phyloP scores from a whole-genome alignment of 257 asterid genomes.

The Voacanga thouarsii region DNA sequence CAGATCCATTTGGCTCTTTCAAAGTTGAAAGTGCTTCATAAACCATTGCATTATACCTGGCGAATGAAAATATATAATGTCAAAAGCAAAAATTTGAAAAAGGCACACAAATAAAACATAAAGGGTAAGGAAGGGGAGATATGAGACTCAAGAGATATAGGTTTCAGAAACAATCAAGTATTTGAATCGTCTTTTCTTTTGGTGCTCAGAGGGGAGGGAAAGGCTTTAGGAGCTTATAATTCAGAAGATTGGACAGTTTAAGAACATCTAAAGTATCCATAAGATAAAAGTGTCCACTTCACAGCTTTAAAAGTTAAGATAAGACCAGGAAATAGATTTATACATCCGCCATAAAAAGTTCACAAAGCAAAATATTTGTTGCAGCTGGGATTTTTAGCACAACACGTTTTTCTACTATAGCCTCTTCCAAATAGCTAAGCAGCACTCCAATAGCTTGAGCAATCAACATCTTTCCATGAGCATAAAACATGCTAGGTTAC shows the following conservation, averaged over 20 bases:
- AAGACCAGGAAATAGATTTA: background rate
- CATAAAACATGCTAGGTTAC: background rate
- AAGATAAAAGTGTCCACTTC: background rate
- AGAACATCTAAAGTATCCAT: background rate
- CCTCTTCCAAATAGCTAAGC: background rate
- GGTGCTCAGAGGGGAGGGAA: background rate
- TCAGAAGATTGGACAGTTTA: background rate
- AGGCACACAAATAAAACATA: constrained; percentile 4
- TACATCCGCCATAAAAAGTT: background rate
- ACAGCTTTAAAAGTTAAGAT: background rate
- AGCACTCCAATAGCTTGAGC: background rate
- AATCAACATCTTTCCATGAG: background rate
- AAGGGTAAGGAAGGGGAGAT: constrained; percentile 2
- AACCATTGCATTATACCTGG: constrained; percentile 68
- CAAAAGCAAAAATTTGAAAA: constrained; percentile 11
- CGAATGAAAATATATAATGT: constrained; percentile 11
- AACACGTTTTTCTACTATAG: too few relatives aligned
- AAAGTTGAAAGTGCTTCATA: constrained; percentile 71
- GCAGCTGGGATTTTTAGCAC: background rate
- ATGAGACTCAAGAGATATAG: background rate
- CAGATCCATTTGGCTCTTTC: constrained; percentile 66
- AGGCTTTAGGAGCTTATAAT: background rate
- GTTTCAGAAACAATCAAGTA: background rate
- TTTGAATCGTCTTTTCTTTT: background rate
- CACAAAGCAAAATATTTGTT: too few relatives aligned